Evolutionary conservation across 176 grass and related monocot genomes (phyloP).

Genomic region (maize (Zea mays)): DNA sequence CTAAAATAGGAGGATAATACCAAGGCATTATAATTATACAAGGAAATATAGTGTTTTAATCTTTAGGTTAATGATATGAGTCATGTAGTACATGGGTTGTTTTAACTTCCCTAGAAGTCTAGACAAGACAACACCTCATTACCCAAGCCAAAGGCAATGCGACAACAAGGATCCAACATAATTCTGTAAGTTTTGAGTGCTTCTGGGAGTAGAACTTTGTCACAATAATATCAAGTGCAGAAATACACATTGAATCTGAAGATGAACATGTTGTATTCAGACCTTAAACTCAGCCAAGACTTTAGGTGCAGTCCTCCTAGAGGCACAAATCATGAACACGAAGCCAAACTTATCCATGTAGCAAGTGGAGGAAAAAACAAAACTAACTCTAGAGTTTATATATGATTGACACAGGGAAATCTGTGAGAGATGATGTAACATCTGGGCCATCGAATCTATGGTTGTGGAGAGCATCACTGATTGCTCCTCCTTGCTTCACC

Average conservation of each 20-base stretch:
- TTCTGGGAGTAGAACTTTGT: background rate
- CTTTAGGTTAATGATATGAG: background rate
- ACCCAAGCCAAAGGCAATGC: background rate
- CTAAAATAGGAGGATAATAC: slow-evolving; percentile 27
- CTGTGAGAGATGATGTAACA: too few species aligned
- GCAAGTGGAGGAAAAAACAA: too few species aligned
- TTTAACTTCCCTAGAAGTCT: background rate
- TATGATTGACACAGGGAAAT: too few species aligned
- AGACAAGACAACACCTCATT: background rate
- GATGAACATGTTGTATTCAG: background rate
- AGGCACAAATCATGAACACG: slow-evolving; percentile 79
- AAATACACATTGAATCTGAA: background rate
- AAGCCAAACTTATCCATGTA: slow-evolving; percentile 80
- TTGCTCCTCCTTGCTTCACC: background rate
- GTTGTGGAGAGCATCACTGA: too few species aligned
- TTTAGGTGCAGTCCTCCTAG: slow-evolving; percentile 67
- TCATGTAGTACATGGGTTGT: background rate
- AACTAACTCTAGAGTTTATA: too few species aligned
- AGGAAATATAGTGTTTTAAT: background rate
- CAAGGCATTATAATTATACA: slow-evolving; percentile 2
- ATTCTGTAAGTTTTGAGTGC: background rate
- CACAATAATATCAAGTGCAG: background rate
- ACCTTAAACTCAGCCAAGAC: slow-evolving; percentile 96
- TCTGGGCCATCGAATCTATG: too few species aligned
- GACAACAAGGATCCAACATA: background rate